A percentile compares a stretch with the other conserved stretches of the same genome.
Evolutionary conservation across 2,329 filamentous ascomycete species (phyloP).

Genomic region (Aspergillus sp.): DNA sequence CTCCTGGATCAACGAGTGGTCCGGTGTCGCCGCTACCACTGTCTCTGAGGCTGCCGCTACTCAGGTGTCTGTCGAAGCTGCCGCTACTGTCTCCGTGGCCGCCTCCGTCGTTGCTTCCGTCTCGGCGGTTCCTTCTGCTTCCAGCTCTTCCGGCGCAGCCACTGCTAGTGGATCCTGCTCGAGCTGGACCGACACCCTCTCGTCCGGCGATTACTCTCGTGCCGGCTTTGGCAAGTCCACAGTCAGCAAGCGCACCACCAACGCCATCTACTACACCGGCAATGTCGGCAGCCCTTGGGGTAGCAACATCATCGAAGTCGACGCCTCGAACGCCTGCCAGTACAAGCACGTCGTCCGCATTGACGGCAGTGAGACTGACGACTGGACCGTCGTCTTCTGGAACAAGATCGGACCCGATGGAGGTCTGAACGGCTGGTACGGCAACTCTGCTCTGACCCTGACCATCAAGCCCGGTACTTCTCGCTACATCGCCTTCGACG

Average conservation of each 20-base stretch:
- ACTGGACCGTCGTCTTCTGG: constrained; percentile 44
- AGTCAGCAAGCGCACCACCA: constrained; percentile 16
- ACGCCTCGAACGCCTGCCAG: constrained; percentile 31
- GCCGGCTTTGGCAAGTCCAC: constrained; percentile 36
- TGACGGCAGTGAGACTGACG: constrained; percentile 33
- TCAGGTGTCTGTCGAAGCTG: constrained; percentile 15
- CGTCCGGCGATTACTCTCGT: constrained; percentile 26
- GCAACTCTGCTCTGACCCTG: constrained; percentile 37
- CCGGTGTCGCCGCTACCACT: constrained; percentile 23
- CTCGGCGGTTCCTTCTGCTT: constrained; percentile 18
- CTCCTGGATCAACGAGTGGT: constrained; percentile 42
- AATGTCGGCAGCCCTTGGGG: constrained; percentile 44
- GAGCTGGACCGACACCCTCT: constrained; percentile 27
- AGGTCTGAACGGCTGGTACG: constrained; percentile 38
- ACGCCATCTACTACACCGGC: constrained; percentile 33
- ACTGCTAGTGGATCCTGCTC: constrained; percentile 16
- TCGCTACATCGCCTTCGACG: constrained; percentile 43
- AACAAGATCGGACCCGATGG: constrained; percentile 41
- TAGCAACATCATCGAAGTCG: constrained; percentile 44
- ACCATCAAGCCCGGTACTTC: constrained; percentile 32
- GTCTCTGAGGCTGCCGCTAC: constrained; percentile 17
- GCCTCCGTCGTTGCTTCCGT: constrained; percentile 17
- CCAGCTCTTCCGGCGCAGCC: constrained; percentile 11
- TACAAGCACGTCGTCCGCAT: constrained; percentile 43
- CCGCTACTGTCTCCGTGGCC: constrained; percentile 17